Conservation (phyloP, 2,329 filamentous ascomycete genomes). For the Pseudogymnoascus sp. region DNA sequence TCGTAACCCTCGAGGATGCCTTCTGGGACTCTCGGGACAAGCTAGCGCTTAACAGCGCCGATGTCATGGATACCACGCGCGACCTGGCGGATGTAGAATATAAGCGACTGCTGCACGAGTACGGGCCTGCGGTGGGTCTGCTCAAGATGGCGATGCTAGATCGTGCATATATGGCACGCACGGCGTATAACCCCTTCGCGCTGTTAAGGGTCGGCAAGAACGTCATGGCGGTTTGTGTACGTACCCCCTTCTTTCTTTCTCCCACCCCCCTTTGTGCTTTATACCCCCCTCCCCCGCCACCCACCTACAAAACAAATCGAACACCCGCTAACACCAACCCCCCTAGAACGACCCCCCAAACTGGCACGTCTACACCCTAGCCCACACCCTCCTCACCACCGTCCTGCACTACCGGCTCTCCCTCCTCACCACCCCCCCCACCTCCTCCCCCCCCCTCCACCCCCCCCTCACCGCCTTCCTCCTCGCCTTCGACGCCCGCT, state of each 20-base stretch:
- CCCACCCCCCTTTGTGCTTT: neutral
- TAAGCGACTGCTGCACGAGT: neutral
- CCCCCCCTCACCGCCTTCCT: neutral
- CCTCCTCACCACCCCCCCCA: neutral
- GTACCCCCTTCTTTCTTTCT: neutral
- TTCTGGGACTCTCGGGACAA: neutral
- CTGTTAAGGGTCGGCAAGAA: neutral
- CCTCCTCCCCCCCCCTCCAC: neutral
- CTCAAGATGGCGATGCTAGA: neutral
- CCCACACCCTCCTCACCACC: neutral
- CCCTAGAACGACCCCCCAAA: neutral
- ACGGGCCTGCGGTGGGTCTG: neutral
- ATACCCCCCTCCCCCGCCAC: too few relatives aligned
- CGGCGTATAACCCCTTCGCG: neutral
- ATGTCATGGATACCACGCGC: neutral
- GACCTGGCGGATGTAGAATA: neutral
- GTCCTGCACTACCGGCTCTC: neutral
- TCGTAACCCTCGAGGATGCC: neutral
- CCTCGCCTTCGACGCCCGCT: neutral
- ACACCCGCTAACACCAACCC: neutral
- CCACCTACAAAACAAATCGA: neutral
- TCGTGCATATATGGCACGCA: neutral
- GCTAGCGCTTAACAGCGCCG: neutral
- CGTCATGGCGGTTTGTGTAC: neutral
- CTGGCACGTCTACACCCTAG: neutral